These are phyloP conservation scores for Durotheca rogersii DNA, from an alignment of 495 filamentous ascomycete genomes.

Conservation along the genomic window DNA sequence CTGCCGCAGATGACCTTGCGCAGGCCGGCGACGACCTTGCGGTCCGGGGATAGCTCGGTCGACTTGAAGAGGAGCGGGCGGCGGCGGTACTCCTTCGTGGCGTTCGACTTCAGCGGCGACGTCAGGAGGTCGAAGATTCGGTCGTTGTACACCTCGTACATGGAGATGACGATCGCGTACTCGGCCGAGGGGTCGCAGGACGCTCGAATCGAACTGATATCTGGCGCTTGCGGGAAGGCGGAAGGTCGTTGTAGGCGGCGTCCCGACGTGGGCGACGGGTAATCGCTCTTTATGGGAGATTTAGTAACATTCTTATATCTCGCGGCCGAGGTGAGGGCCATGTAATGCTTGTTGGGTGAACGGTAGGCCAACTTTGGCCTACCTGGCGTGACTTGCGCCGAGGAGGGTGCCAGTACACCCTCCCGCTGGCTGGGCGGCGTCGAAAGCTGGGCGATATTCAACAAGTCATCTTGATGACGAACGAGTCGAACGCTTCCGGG, in stretches of 20 bases:
- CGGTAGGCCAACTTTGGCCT: constrained; percentile 32
- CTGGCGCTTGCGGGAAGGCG: constrained; percentile 67
- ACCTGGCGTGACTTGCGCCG: constrained; percentile 23
- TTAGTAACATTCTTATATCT: constrained; percentile 46
- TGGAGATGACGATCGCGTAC: constrained; percentile 86
- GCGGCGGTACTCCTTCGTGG: constrained; percentile 67
- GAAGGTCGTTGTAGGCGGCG: constrained; percentile 62
- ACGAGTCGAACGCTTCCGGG: constrained; percentile 45
- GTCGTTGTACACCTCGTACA: constrained; percentile 99
- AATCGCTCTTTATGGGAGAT: constrained; percentile 43
- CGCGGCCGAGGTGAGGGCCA: constrained; percentile 43
- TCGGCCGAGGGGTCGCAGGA: constrained; percentile 71
- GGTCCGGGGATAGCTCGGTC: constrained; percentile 78
- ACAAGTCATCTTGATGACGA: constrained; percentile 32
- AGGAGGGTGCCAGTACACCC: neutral
- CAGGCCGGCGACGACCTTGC: constrained; percentile 88
- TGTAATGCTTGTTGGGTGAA: constrained; percentile 42
- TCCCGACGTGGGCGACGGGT: constrained; percentile 53
- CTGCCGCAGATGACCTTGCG: constrained; percentile 86
- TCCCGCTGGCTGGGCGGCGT: constrained; percentile 25
- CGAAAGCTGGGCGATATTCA: constrained; percentile 20
- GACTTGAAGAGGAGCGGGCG: constrained; percentile 82
- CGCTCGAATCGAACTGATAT: constrained; percentile 68
- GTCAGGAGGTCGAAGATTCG: constrained; percentile 92
- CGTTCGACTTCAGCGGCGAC: constrained; percentile 46